These are phyloP conservation scores for Anethum foeniculum DNA, from an alignment of 140 eudicot genomes.

Conservation along the genomic window DNA sequence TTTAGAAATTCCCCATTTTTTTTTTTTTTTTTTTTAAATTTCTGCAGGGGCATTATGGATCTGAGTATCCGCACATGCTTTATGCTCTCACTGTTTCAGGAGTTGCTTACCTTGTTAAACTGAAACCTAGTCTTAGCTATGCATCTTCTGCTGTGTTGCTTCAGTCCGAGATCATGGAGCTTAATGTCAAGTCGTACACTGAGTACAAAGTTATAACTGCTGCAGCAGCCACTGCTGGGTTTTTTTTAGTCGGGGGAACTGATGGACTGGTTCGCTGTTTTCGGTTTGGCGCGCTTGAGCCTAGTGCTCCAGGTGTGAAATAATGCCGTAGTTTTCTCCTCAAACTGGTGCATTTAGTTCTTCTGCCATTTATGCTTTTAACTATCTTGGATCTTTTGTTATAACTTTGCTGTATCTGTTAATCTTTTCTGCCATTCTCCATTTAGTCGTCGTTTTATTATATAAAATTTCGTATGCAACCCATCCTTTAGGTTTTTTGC, in stretches of 20 bases:
- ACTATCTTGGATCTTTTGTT: background rate
- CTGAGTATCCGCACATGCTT: conserved; percentile 56
- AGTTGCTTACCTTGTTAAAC: conserved; percentile 57
- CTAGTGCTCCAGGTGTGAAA: conserved; percentile 55
- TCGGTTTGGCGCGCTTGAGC: conserved; percentile 67
- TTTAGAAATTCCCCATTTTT: background rate
- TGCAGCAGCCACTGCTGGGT: conserved; percentile 59
- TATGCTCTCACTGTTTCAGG: conserved; percentile 64
- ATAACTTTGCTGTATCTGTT: background rate
- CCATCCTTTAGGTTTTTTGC: conserved; percentile 46
- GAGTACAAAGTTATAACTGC: conserved; percentile 56
- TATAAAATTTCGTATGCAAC: background rate
- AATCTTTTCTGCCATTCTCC: background rate
- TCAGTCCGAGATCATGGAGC: conserved; percentile 50
- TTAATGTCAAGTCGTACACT: conserved; percentile 33
- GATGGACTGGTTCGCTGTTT: conserved; percentile 74
- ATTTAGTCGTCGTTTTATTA: no score
- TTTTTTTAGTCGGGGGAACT: conserved; percentile 64
- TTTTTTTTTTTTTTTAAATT: no score
- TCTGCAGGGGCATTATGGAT: conserved; percentile 37
- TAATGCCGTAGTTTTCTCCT: background rate
- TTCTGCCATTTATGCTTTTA: background rate
- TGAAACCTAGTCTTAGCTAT: conserved; percentile 38
- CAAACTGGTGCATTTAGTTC: background rate
- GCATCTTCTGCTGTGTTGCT: conserved; percentile 43